Evolutionary conservation across 2,329 filamentous ascomycete genomes (phyloP).

Genomic region (Fusarium annulatum): DNA sequence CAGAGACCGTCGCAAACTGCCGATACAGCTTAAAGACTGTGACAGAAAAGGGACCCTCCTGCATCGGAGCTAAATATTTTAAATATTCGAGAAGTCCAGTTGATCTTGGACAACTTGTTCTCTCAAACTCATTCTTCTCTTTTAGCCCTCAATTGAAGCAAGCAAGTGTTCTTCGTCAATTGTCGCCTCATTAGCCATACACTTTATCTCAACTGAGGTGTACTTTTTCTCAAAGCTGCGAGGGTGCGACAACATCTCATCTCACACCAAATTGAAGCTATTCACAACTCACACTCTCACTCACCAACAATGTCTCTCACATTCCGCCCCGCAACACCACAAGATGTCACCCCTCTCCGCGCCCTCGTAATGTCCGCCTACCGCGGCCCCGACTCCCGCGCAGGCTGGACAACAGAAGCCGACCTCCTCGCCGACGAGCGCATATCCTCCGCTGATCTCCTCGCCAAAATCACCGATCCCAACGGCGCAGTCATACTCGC

Average conservation of each 20-base stretch:
- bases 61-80: conserved; percentile 15
- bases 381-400: conserved; percentile 54
- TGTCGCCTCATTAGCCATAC: background rate
- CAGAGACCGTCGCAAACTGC: background rate
- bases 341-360: conserved; percentile 49
- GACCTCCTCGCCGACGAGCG: conserved; percentile 57
- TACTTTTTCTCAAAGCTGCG: background rate
- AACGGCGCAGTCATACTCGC: conserved; percentile 53
- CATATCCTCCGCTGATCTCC: conserved; percentile 53
- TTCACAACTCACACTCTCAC: background rate
- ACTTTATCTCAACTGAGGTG: background rate
- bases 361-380: conserved; percentile 57
- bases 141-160: background rate
- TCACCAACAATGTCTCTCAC: conserved; percentile 27
- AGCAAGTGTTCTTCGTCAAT: background rate
- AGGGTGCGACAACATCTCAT: background rate
- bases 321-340: conserved; percentile 44
- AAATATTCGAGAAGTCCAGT: background rate
- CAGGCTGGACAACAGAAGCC: conserved; percentile 61
- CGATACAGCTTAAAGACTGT: background rate
- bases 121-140: background rate
- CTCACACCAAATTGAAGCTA: background rate
- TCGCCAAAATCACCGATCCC: conserved; percentile 54
- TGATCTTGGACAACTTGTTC: background rate
- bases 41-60: conserved; percentile 3